Evolutionary conservation across 2,329 filamentous ascomycete genomes (phyloP).

Genomic region (Sporothrix inflata): DNA sequence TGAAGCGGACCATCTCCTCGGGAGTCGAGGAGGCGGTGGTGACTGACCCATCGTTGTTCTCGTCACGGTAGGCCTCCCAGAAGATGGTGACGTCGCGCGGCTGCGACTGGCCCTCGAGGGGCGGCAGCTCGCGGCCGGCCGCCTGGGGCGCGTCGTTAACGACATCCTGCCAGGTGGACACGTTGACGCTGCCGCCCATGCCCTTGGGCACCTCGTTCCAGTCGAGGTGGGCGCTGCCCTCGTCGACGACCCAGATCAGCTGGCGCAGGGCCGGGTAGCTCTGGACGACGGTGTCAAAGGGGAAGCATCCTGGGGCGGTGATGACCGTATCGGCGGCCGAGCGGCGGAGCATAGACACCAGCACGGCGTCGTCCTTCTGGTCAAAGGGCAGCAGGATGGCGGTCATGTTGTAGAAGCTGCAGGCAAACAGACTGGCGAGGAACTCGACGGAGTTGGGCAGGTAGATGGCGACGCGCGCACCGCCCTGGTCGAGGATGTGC

Average conservation of each 20-base stretch:
- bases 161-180: conserved; percentile 92
- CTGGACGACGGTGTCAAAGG: conserved; percentile 72
- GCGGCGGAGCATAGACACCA: conserved; percentile 69
- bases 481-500: conserved; percentile 71
- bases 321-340: conserved; percentile 80
- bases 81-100: conserved; percentile 66
- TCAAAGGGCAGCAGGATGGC: conserved; percentile 86
- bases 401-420: conserved; percentile 84
- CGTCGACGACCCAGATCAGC: conserved; percentile 90
- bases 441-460: conserved; percentile 93
- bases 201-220: conserved; percentile 88
- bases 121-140: conserved; percentile 66
- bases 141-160: conserved; percentile 68
- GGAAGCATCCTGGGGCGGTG: conserved; percentile 82
- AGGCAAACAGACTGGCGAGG: conserved; percentile 79
- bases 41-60: conserved; percentile 43
- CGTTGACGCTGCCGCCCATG: conserved; percentile 72
- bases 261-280: conserved; percentile 70
- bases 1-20: conserved; percentile 79
- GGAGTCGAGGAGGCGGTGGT: conserved; percentile 42
- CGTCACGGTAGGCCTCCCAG: conserved; percentile 52
- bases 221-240: conserved; percentile 88
- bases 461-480: conserved; percentile 82
- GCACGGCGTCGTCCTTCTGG: conserved; percentile 67
- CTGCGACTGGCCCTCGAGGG: conserved; percentile 57